These are phyloP conservation scores for Xylariaceae sp. DNA, from an alignment of 2,329 filamentous ascomycete species.

Conservation along the genomic window DNA sequence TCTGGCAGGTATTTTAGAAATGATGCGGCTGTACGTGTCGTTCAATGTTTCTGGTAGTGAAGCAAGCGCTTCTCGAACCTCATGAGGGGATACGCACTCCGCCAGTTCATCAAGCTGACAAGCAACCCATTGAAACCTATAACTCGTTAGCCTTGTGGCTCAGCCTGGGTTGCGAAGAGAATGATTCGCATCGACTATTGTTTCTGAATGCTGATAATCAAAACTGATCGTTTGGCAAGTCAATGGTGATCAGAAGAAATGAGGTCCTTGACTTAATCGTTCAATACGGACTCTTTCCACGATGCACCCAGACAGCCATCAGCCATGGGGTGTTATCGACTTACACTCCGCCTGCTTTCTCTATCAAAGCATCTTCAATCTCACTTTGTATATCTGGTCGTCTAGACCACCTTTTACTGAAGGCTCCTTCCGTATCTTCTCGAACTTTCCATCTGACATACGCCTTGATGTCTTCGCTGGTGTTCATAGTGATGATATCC, in stretches of 20 bases:
- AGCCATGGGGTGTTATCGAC: neutral
- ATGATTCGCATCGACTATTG: no score
- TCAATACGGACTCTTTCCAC: no score
- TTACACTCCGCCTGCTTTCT: constrained; percentile 31
- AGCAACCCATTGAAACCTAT: constrained; percentile 13
- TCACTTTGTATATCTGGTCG: constrained; percentile 21
- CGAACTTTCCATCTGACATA: constrained; percentile 25
- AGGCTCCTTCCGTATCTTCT: constrained; percentile 3
- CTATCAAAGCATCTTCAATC: constrained; percentile 22
- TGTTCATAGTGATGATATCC: constrained; percentile 14
- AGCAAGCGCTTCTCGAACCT: constrained; percentile 1
- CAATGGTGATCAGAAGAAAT: no score
- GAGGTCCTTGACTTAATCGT: no score
- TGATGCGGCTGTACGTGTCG: constrained; percentile 20
- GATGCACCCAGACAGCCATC: no score
- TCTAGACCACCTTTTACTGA: constrained; percentile 24
- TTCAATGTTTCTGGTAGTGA: constrained; percentile 17
- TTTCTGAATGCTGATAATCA: no score
- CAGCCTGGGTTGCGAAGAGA: no score
- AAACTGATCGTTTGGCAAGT: no score
- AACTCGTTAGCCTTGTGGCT: neutral
- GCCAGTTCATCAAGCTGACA: constrained; percentile 11
- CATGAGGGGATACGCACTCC: neutral
- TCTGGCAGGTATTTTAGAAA: constrained; percentile 4
- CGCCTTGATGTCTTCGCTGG: constrained; percentile 25